Base-by-base conservation (phyloP, 495 filamentous ascomycete genomes). In the Tuber calosporum region DNA sequence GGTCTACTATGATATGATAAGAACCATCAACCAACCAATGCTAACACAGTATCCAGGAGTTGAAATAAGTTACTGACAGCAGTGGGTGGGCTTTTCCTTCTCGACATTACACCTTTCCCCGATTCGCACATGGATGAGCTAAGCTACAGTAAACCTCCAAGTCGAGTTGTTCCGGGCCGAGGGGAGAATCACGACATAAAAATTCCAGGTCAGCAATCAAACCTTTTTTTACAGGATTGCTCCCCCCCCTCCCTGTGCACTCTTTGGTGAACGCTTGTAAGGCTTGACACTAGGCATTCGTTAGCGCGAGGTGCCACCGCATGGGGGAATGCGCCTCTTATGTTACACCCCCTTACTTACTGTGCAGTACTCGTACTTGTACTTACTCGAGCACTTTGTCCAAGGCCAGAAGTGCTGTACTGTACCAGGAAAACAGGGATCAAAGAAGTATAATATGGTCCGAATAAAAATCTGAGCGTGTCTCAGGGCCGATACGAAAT, bases 121-220 rank as follows among this genome's bases (percentile, higher is more conserved):
- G 45, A 6, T 1, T 2, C 20, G 26, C 26, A 9, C 45, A n/a
- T 9, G 45, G n/a, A 26, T 53, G 7, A 53, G 9, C 45, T 5
- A 22, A n/a, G 19, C 42, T 48, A n/a, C 6, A 4, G 1, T 7
- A 17, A 8, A n/a, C 45, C n/a, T 1, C 3, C 6, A 26, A 3
- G 22, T n/a, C 9, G 11, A n/a, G 11, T n/a, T n/a, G n/a, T n/a
- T n/a, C n/a, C 2, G 2, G 0, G n/a, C 13, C 9, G 2, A 0
- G 11, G 4, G 4, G 26, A 30, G 53, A 30, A 62, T 17, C 53
- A 17, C 3, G n/a, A 62, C 3, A n/a, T n/a, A 0, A 30, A 62
- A 62, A 17, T 26, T 53, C 22, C 19, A n/a, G n/a, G n/a, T n/a
- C n/a, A 26, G 5, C 45, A n/a, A 53, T 53, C 22, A n/a, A n/a